Evolutionary conservation across 2,329 filamentous ascomycete species (phyloP), one percentile per base, ranked within the genome.

Genomic region (Simplicillium aogashimaense): DNA sequence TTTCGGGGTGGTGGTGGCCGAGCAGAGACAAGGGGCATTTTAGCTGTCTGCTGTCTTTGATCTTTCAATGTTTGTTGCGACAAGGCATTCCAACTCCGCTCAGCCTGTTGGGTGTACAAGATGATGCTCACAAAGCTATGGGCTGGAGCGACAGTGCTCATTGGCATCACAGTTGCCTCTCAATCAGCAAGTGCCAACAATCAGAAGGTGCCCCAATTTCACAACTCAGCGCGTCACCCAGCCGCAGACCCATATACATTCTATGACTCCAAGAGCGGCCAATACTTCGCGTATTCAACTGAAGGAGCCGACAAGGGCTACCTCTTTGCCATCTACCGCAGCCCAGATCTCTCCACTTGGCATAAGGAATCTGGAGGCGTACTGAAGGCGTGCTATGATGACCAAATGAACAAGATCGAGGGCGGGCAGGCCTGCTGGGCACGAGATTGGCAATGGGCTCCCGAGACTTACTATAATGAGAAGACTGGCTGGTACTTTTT

Each of bases 401-500:
- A 40, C 29, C 35, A 48, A n/a, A 53, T 50, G 51, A 53, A 54
- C 15, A 45, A 18, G 17, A 17, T 60, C 9, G 35, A 53, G 8
- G 56, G 50, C 3, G 58, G 58, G 1, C 58, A 61, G 39, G 58
- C 53, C 3, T 60, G 58, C 32, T 60, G 58, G 58, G 57, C 58
- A 12, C 49, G 53, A 7, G 58, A 60, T 37, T 60, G 58, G 58
- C 47, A 47, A n/a, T 60, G 58, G 58, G 58, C 58, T 7, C 58
- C 58, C 2, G 58, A 60, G 49, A 57, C 52, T 4, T 60, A 60
- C 39, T 50, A 58, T 47, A 60, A 60, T 31, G 51, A 56, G 16
- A 48, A 51, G 44, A 60, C 58, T 3, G 58, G 54, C 9, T 60
- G 58, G 58, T 60, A 60, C 39, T 61, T 59, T 33, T 59, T 61